Conservation (phyloP, 495 filamentous ascomycete species). For the Annulohypoxylon maeteangense region DNA sequence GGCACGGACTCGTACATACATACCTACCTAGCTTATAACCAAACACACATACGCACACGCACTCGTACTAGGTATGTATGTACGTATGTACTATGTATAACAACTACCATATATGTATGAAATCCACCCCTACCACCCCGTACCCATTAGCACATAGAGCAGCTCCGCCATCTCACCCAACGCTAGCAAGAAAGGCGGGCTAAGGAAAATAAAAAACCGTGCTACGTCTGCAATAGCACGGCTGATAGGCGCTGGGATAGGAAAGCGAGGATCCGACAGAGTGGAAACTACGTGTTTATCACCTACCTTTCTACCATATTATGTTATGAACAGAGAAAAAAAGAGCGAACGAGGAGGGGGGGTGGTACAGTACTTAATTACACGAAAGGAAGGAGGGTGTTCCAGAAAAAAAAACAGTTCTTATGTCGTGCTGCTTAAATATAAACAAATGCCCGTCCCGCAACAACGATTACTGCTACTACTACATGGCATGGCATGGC, state of each 20-base stretch:
- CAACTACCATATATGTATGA: too few species aligned
- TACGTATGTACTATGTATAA: too few species aligned
- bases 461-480: too few species aligned
- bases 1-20: neutral
- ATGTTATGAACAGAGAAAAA: too few species aligned
- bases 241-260: conserved; percentile 1
- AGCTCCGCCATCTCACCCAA: neutral
- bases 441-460: conserved; percentile 24
- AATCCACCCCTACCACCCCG: neutral
- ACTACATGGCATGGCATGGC: neutral
- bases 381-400: neutral
- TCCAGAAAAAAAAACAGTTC: neutral
- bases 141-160: conserved; percentile 5
- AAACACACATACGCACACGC: neutral
- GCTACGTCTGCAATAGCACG: neutral
- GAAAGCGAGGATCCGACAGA: neutral
- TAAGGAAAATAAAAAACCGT: neutral
- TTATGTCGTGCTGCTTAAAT: conserved; percentile 15
- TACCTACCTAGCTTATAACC: neutral
- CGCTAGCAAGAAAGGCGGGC: conserved; percentile 9
- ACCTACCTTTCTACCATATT: neutral
- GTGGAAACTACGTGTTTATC: conserved; percentile 8
- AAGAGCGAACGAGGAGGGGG: too few species aligned
- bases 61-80: neutral
- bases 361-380: neutral